Conservation (phyloP, 345 rosid species). For the Eucalyptus polyanthemos region DNA sequence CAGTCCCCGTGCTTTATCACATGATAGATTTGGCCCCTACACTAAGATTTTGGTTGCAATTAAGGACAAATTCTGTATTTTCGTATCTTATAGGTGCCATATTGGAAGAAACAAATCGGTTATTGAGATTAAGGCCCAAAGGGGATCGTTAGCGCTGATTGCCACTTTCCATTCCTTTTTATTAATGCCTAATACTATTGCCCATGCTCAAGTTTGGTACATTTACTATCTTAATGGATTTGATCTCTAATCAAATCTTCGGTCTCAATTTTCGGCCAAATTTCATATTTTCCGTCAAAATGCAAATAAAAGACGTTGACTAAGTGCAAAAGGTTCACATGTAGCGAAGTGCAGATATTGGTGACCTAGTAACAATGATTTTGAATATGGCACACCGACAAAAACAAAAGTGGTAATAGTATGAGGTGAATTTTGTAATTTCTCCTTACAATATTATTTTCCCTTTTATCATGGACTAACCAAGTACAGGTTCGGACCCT, state of each 20-base stretch:
- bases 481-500: too few relatives aligned
- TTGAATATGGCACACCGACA: neutral
- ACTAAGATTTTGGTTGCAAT: neutral
- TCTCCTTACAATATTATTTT: too few relatives aligned
- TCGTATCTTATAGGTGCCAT: accelerated
- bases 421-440: too few relatives aligned
- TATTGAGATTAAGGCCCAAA: neutral
- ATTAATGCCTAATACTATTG: neutral
- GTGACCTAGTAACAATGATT: neutral
- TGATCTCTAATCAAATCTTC: neutral
- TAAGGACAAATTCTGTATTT: neutral
- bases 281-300: neutral
- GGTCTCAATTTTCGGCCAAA: neutral
- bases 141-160: accelerated
- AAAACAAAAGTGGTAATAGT: too few relatives aligned
- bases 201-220: neutral
- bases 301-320: neutral
- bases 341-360: neutral
- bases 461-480: too few relatives aligned
- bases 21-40: neutral
- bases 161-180: neutral
- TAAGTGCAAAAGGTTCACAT: neutral
- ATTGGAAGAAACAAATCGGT: neutral
- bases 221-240: neutral
- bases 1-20: neutral